Base-by-base conservation (phyloP, 2,329 filamentous ascomycete genomes). In the Sporothrix euskadiensis region DNA sequence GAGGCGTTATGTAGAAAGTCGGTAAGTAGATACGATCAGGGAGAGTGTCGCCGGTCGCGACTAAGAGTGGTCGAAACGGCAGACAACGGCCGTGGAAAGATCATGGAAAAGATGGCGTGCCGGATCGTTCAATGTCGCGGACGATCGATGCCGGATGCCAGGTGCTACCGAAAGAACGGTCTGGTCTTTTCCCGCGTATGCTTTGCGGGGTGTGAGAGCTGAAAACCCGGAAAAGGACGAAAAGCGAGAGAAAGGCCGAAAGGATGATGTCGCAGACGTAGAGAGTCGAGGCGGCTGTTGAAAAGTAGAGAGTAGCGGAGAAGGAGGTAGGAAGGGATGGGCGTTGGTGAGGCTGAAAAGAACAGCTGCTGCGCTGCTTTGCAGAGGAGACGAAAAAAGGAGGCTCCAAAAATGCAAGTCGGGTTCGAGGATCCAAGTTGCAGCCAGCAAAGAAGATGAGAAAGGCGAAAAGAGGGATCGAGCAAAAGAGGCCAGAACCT, bases 61-160 rank as follows among this genome's bases (percentile, higher is more conserved):
- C n/a, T 44, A 22, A 44, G 14, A 4, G 35, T 57, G 22, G 52
- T 70, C 52, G 66, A 69, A 69, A 12, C 49, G 49, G 49, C 66
- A 69, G 32, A 56, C 30, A 69, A 32, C 16, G 49, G 66, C 47
- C 49, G 47, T 56, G 10, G 19, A 69, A 41, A 7, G n/a, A 22
- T 26, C 66, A 69, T 69, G 49, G 30, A 56, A 35, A 22, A 26
- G 41, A 44, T 44, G 22, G 22, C n/a, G 19, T 14, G 32, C 10
- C 44, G 49, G 19, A 19, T 39, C 49, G 49, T 10, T 10, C 19
- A 41, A 9, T 19, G 41, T 52, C 14, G 12, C 65, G 61, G 39
- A 32, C 22, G 41, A 35, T 68, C 14, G 41, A n/a, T 68, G 61
- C 44, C 5, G 44, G 44, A 49, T 49, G 44, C 14, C 44, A 56